Evolutionary conservation across 306 rosid genomes (phyloP).

Genomic region (Citrullus mucosospermus): DNA sequence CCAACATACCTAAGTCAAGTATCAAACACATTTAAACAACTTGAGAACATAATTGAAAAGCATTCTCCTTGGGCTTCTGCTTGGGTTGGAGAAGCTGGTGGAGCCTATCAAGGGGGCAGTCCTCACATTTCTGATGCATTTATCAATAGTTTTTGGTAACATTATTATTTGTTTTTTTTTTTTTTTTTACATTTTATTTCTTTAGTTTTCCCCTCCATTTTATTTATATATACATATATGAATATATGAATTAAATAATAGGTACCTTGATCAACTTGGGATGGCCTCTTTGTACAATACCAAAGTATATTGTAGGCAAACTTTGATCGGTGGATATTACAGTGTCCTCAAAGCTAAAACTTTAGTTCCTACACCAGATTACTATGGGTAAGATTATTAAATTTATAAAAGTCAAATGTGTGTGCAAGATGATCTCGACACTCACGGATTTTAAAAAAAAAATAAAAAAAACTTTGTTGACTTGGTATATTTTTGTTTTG

Average conservation of each 20-base stretch:
- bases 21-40: slow-evolving; percentile 24
- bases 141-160: slow-evolving; percentile 26
- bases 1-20: slow-evolving; percentile 41
- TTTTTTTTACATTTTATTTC: too few species aligned
- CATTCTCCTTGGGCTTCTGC: slow-evolving; percentile 39
- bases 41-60: slow-evolving; percentile 33
- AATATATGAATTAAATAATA: neutral
- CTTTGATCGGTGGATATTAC: neutral
- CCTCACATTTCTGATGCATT: slow-evolving; percentile 53
- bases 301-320: neutral
- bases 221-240: too few species aligned
- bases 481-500: too few species aligned
- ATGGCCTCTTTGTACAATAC: neutral
- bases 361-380: neutral
- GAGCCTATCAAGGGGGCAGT: slow-evolving; percentile 79
- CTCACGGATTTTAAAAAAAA: too few species aligned
- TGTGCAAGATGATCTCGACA: too few species aligned
- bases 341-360: neutral
- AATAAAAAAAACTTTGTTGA: accelerated
- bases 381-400: neutral
- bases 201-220: too few species aligned
- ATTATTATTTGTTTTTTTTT: too few species aligned
- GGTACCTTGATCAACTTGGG: neutral
- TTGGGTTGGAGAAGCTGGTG: slow-evolving; percentile 98
- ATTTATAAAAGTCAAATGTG: too few species aligned